Evolutionary conservation across 257 asterid species (phyloP).

Genomic region (Apocynum venetum): DNA sequence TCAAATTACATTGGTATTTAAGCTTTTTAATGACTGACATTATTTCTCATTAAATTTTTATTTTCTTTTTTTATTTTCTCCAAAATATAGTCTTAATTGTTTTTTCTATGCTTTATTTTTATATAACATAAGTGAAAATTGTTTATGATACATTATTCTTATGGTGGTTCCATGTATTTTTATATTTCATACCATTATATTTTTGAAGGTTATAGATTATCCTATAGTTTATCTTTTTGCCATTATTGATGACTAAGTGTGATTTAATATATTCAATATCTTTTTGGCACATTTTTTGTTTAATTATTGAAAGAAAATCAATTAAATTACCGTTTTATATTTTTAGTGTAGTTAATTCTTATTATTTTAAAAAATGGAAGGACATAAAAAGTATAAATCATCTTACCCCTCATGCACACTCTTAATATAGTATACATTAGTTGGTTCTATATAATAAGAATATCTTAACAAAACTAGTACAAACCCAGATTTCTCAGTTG

Average conservation of each 20-base stretch:
- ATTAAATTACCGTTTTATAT: background rate
- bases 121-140: no score
- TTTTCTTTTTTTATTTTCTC: no score
- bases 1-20: no score
- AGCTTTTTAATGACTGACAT: no score
- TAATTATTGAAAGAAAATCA: background rate
- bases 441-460: background rate
- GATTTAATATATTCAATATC: background rate
- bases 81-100: no score
- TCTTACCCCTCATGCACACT: background rate
- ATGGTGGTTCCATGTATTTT: background rate
- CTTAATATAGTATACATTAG: background rate
- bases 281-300: background rate
- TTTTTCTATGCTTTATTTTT: no score
- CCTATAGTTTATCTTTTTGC: background rate
- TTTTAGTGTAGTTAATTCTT: background rate
- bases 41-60: no score
- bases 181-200: background rate
- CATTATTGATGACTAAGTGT: background rate
- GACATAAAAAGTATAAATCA: background rate
- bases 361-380: background rate
- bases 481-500: background rate
- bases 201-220: no score
- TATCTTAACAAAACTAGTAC: background rate
- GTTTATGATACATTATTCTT: background rate